Percentiles rank a stretch among this genome's conserved stretches.
phyloP scores from a whole-genome alignment of 208 protist genomes.

The Leishmania aethiopica region DNA sequence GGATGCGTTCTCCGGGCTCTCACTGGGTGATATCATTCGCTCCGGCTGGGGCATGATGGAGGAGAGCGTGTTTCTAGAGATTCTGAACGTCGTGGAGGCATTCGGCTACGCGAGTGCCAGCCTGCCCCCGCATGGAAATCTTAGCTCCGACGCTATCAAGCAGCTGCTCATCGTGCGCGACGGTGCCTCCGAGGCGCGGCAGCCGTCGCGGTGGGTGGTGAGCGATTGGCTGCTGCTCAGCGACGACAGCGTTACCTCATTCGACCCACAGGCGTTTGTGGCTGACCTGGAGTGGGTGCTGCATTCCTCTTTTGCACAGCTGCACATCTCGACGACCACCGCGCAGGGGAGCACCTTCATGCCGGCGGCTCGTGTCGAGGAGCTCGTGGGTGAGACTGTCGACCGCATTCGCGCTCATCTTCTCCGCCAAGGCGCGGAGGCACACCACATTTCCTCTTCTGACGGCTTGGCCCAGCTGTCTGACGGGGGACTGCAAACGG shows the following conservation, averaged over 20 bases:
- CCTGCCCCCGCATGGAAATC: slow-evolving; percentile 75
- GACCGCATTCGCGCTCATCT: slow-evolving; percentile 58
- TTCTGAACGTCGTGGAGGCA: slow-evolving; percentile 65
- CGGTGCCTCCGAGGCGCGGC: slow-evolving; percentile 56
- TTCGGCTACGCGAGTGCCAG: slow-evolving; percentile 49
- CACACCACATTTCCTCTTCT: background rate
- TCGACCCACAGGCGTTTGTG: slow-evolving; percentile 38
- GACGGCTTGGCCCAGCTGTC: background rate
- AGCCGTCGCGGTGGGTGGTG: slow-evolving; percentile 78
- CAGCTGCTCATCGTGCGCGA: slow-evolving; percentile 70
- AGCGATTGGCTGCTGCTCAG: slow-evolving; percentile 74
- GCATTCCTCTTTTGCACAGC: slow-evolving; percentile 73
- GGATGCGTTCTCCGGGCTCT: slow-evolving; percentile 71
- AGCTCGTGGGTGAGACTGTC: slow-evolving; percentile 68
- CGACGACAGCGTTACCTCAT: slow-evolving; percentile 24
- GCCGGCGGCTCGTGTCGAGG: slow-evolving; percentile 44
- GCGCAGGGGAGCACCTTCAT: slow-evolving; percentile 47
- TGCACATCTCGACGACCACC: slow-evolving; percentile 55
- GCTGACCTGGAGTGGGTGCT: slow-evolving; percentile 81
- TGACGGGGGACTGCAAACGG: too few species aligned
- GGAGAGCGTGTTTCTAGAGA: slow-evolving; percentile 65
- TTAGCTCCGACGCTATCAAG: slow-evolving; percentile 67
- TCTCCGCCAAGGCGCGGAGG: slow-evolving; percentile 1
- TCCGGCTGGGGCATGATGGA: slow-evolving; percentile 78
- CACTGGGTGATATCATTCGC: slow-evolving; percentile 81